Evolutionary conservation across 208 protist species (phyloP), one percentile per base, ranked within the genome.

Genomic region (Wallacemonas rigidus): DNA sequence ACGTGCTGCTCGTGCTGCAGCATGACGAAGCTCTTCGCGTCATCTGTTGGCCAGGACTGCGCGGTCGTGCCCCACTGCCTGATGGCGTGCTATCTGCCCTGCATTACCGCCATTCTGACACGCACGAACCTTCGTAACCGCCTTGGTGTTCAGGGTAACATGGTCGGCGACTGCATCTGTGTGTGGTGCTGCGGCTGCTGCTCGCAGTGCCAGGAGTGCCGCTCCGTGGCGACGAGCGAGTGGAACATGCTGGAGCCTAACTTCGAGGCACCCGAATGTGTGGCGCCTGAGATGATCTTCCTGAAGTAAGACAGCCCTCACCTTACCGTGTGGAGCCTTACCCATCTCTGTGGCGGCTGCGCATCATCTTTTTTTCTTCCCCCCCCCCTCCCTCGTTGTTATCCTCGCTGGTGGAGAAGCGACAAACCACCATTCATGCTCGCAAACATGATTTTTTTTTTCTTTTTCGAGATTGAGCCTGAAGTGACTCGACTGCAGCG

Each of bases 131-230:
- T 87, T 47, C 84, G 83, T 47, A 85, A 85, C 53, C 69, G 74
- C 39, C 64, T 75, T 15, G 87, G 84, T 17, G 84, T 83, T 40
- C 41, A 67, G 17, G 83, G 83, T 38, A 89, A 84, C 75, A 86
- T 87, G 62, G 64, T 89, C 53, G 83, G 87, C 17, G 87, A 93
- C 73, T 89, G 76, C 71, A 75, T 81, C 67, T 90, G 84, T 54
- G 71, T 75, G 57, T 87, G 72, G 57, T 85, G 76, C 70, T 93
- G 84, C 71, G 75, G 82, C 26, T 80, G 70, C 68, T 93, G 81
- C 63, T 79, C 80, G 12, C 75, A 70, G 36, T 87, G 82, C 79
- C 84, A 93, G 79, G 76, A 85, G 75, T 62, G 80, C 35, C 88
- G 84, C 43, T 71, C 73, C 45, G 76, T 90, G 11, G 35, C 76